These are phyloP conservation scores for Tranzscheliella williamsii DNA, from an alignment of 1,284 basidiomycete species.

Conservation along the genomic window DNA sequence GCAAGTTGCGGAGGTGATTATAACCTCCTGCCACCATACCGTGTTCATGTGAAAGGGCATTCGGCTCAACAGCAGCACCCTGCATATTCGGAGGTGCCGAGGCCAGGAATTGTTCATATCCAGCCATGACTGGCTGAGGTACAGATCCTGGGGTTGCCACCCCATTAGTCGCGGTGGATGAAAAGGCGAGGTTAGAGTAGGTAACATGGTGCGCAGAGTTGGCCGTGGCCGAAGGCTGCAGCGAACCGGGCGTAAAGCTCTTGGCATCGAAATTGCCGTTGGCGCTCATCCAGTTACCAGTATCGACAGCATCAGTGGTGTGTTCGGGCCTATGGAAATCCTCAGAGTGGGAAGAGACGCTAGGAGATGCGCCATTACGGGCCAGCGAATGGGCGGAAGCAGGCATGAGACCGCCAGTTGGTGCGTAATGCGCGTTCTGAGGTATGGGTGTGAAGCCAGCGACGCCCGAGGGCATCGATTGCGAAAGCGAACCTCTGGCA, in stretches of 20 bases:
- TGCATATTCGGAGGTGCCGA: slow-evolving; percentile 1
- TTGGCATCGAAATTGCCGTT: slow-evolving; percentile 11
- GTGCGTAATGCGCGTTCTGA: slow-evolving; percentile 5
- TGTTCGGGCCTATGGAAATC: slow-evolving; percentile 9
- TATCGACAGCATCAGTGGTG: slow-evolving; percentile 6
- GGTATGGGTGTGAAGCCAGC: slow-evolving; percentile 21
- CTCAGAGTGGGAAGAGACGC: slow-evolving; percentile 18
- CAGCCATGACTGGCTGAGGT: slow-evolving; percentile 1
- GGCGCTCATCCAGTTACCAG: slow-evolving; percentile 14
- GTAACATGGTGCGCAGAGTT: slow-evolving; percentile 6
- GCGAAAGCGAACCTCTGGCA: slow-evolving; percentile 16
- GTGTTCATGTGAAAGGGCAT: background rate
- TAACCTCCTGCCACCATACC: slow-evolving; percentile 4
- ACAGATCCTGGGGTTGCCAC: slow-evolving; percentile 5
- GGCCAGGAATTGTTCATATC: slow-evolving; percentile 6
- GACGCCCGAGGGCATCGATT: slow-evolving; percentile 16
- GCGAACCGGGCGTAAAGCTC: background rate
- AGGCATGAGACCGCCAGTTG: slow-evolving; percentile 4
- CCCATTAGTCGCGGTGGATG: slow-evolving; percentile 7
- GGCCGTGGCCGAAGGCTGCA: background rate
- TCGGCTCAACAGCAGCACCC: background rate
- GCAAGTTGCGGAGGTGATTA: slow-evolving; percentile 17
- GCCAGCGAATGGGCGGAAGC: slow-evolving; percentile 2
- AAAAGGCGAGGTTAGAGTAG: slow-evolving; percentile 22
- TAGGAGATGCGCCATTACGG: slow-evolving; percentile 15